phyloP scores from a whole-genome alignment of 2,329 filamentous ascomycete genomes.

The Pyrenophora graminea region DNA sequence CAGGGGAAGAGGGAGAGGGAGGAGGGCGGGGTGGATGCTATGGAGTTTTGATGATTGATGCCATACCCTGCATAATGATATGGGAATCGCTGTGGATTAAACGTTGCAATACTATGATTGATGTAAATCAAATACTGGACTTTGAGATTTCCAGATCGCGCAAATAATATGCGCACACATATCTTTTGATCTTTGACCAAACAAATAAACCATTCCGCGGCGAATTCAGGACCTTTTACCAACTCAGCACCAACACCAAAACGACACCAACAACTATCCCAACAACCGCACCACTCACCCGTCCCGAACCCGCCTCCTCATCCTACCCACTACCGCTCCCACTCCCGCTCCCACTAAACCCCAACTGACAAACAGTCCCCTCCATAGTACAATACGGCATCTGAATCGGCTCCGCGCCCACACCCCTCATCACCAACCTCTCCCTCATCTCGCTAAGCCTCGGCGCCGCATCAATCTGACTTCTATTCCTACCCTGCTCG shows the following conservation, averaged over 20 bases:
- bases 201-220: too few species aligned
- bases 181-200: too few species aligned
- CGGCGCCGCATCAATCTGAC: conserved; percentile 70
- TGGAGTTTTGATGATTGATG: conserved; percentile 63
- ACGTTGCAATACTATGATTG: too few species aligned
- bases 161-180: too few species aligned
- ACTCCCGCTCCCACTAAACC: neutral
- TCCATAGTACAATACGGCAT: conserved; percentile 74
- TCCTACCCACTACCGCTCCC: neutral
- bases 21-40: conserved; percentile 55
- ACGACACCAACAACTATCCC: neutral
- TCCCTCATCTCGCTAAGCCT: conserved; percentile 77
- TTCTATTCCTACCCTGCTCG: conserved; percentile 68
- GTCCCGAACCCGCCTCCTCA: neutral
- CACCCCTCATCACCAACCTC: conserved; percentile 69
- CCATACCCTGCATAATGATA: neutral
- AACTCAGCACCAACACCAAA: too few species aligned
- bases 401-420: conserved; percentile 68
- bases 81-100: too few species aligned
- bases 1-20: conserved; percentile 65
- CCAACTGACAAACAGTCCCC: conserved; percentile 46
- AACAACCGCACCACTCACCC: neutral
- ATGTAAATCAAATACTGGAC: too few species aligned
- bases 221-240: too few species aligned
- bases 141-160: too few species aligned